Evolutionary conservation across 2,329 filamentous ascomycete genomes (phyloP), one percentile per base, ranked within the genome.

Genomic region (Stemphylium beticola): DNA sequence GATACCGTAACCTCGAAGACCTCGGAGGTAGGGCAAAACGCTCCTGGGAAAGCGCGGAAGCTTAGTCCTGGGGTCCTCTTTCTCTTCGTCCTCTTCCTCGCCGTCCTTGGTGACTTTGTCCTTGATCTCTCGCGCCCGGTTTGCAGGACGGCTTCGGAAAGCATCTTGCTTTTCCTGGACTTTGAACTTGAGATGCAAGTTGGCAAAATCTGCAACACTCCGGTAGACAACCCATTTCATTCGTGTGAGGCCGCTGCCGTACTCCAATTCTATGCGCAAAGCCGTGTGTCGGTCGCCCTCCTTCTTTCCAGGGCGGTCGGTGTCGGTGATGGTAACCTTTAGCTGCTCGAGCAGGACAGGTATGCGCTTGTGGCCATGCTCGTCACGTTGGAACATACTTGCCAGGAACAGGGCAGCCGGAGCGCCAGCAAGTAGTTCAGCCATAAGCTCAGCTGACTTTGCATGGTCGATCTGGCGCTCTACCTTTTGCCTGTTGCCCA

Each of bases 221-320:
- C 95, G 85, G 67, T 92, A 87, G 54, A 99, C 91, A 15, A 91
- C 88, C 95, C 95, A 99, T 71, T 91, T 91, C 96, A 99, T 98
- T 53, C 95, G 85, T 49, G 93, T 97, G 51, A 95, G 86, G 0
- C 95, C 96, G 71, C 91, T 98, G 12, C 95, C 95, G 73, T 99
- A 99, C 73, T 99, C 95, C 14, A 99, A 81, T 65, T 96, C 92
- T 51, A 99, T 93, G 39, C 88, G 89, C 74, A 98, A 96, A 8
- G 95, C 83, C 68, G 91, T 87, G 75, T 98, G 95, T 26, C 93
- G 78, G 67, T 88, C 81, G 46, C 64, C 68, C 29, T 72, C 69
- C 37, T 68, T 71, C 33, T 58, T 65, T 3, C 51, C 48, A 31
- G 66, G 10, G n/a, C 48, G 53, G 87, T 82, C 80, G 67, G 92